A percentile compares a stretch with the other conserved stretches of the same genome.
Evolutionary conservation across 2,329 filamentous ascomycete genomes (phyloP).

Genomic region (Sordariomycetes sp.): DNA sequence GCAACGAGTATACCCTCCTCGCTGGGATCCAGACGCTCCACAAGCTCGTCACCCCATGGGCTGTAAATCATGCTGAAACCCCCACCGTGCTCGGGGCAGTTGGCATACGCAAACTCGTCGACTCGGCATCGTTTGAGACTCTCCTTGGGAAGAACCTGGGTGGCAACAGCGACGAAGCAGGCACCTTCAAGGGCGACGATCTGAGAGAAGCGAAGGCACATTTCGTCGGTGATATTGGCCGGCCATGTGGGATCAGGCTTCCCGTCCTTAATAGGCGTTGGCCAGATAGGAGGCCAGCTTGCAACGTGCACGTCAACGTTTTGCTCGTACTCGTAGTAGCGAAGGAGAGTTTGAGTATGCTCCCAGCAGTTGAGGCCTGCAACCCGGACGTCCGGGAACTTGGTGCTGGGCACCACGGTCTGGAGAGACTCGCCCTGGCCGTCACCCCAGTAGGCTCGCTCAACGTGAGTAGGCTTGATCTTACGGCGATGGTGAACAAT

Average conservation of each 20-base stretch:
- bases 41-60: slow-evolving; percentile 17
- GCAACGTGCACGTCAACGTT: too few relatives aligned
- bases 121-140: slow-evolving; percentile 22
- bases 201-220: slow-evolving; percentile 33
- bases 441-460: slow-evolving; percentile 38
- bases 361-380: too few relatives aligned
- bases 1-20: slow-evolving; percentile 25
- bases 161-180: slow-evolving; percentile 43
- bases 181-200: slow-evolving; percentile 46
- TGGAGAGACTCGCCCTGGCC: slow-evolving; percentile 25
- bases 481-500: slow-evolving; percentile 32
- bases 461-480: slow-evolving; percentile 42
- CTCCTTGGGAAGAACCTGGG: slow-evolving; percentile 31
- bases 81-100: slow-evolving; percentile 15
- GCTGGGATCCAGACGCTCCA: slow-evolving; percentile 13
- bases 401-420: slow-evolving; percentile 19
- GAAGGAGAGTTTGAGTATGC: too few relatives aligned
- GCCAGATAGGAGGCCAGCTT: slow-evolving; percentile 28
- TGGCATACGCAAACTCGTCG: slow-evolving; percentile 22
- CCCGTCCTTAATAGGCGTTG: slow-evolving; percentile 13
- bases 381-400: too few relatives aligned
- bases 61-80: slow-evolving; percentile 19
- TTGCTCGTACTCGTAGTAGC: too few relatives aligned
- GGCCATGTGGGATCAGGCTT: slow-evolving; percentile 14
- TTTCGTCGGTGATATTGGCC: slow-evolving; percentile 16